Evolutionary conservation across 805 yeast genomes (phyloP).

Genomic region (Allodekkera sacchari): DNA sequence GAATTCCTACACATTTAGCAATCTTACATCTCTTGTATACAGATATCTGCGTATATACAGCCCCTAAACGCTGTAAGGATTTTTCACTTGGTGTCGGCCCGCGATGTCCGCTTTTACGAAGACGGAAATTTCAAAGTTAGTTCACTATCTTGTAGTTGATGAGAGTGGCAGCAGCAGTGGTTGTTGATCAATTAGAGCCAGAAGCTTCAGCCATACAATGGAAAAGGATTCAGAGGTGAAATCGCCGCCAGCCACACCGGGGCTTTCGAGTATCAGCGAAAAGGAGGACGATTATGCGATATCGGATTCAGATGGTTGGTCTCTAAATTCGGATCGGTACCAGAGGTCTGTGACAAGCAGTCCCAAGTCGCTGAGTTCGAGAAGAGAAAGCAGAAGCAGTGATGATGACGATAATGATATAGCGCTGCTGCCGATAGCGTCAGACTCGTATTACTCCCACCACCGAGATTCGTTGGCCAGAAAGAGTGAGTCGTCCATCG

Average conservation of each 20-base stretch:
- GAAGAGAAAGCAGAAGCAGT: background rate
- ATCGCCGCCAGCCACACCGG: conserved; percentile 25
- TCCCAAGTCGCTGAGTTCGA: background rate
- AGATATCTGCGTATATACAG: too few species aligned
- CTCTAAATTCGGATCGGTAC: conserved; percentile 15
- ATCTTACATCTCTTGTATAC: too few species aligned
- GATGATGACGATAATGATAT: conserved; percentile 3
- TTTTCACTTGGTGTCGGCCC: too few species aligned
- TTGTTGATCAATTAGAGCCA: too few species aligned
- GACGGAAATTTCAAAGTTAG: too few species aligned
- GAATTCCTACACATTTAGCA: too few species aligned
- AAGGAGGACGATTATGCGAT: conserved; percentile 24
- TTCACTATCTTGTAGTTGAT: too few species aligned
- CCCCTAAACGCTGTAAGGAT: too few species aligned
- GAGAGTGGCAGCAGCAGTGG: too few species aligned
- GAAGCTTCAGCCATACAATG: too few species aligned
- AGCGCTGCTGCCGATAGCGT: conserved; percentile 16
- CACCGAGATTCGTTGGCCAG: conserved; percentile 19
- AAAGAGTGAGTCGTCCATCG: too few species aligned
- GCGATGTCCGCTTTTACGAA: too few species aligned
- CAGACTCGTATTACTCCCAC: conserved; percentile 27
- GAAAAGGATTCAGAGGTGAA: conserved; percentile 6
- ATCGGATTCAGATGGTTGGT: conserved; percentile 24
- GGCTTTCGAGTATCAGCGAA: conserved; percentile 17
- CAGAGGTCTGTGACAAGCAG: conserved; percentile 3